These are phyloP conservation scores for Lyophyllum shimeji DNA, from an alignment of 768 basidiomycete species.

Conservation along the genomic window DNA sequence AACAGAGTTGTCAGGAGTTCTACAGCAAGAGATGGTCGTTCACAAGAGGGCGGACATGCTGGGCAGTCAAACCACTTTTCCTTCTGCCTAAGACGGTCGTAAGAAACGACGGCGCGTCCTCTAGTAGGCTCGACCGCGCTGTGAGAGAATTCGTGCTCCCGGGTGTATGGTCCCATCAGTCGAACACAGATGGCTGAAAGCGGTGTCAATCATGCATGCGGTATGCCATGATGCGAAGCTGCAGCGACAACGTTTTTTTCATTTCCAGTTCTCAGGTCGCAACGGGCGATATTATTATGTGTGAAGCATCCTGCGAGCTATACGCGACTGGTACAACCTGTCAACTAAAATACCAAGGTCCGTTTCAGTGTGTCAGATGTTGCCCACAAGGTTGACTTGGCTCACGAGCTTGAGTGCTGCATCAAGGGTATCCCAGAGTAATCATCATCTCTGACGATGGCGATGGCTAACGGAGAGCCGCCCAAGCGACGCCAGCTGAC, in stretches of 20 bases:
- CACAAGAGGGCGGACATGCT: neutral
- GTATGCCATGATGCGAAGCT: neutral
- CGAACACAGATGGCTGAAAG: neutral
- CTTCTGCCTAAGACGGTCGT: neutral
- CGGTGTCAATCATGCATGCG: neutral
- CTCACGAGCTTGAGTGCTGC: neutral
- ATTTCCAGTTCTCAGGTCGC: neutral
- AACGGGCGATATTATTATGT: neutral
- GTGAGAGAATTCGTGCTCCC: neutral
- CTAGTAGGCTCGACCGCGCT: neutral
- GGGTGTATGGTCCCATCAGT: neutral
- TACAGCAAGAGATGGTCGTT: neutral
- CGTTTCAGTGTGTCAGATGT: neutral
- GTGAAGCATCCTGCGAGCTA: neutral
- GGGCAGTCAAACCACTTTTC: neutral
- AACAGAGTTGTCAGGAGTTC: neutral
- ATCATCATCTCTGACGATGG: neutral
- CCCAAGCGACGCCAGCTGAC: conserved; percentile 6
- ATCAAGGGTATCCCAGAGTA: neutral
- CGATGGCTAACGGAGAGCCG: neutral
- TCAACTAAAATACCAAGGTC: neutral
- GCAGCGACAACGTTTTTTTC: neutral
- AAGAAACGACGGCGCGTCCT: neutral
- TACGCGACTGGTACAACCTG: neutral
- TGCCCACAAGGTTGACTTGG: neutral